Evolutionary conservation across 2,329 filamentous ascomycete species (phyloP).

Genomic region (Epichloe elymi): DNA sequence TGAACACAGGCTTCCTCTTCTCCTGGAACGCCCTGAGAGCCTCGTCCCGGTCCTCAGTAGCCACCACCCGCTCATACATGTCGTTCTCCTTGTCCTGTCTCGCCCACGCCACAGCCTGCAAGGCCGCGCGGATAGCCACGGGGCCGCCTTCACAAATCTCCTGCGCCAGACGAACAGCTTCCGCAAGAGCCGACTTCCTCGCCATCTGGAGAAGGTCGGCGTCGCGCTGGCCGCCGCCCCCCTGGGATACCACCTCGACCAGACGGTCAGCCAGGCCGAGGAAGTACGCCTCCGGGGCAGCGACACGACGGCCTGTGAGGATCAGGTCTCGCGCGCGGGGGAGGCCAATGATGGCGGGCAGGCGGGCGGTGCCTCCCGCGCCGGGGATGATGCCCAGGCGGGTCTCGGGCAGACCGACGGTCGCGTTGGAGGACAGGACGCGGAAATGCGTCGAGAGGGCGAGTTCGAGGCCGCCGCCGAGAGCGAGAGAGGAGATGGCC

Average conservation of each 20-base stretch:
- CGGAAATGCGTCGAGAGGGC: conserved; percentile 83
- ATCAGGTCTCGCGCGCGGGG: conserved; percentile 77
- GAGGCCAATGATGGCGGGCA: conserved; percentile 69
- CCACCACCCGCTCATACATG: conserved; percentile 74
- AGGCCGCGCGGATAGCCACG: conserved; percentile 63
- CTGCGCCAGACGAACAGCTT: conserved; percentile 64
- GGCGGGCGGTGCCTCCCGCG: conserved; percentile 80
- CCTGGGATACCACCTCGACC: conserved; percentile 55
- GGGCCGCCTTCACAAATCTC: conserved; percentile 88
- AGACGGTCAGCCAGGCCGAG: conserved; percentile 82
- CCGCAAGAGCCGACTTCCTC: conserved; percentile 54
- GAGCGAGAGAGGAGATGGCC: conserved; percentile 71
- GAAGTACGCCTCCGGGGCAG: conserved; percentile 78
- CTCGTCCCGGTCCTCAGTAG: conserved; percentile 77
- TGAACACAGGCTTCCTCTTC: conserved; percentile 47
- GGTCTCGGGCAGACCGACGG: conserved; percentile 80
- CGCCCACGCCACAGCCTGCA: conserved; percentile 64
- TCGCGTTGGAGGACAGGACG: conserved; percentile 66
- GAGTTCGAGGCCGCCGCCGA: conserved; percentile 88
- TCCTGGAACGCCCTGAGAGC: conserved; percentile 71
- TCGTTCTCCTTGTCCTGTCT: conserved; percentile 69
- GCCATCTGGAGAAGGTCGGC: conserved; percentile 40
- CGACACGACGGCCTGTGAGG: conserved; percentile 76
- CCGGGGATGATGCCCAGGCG: conserved; percentile 88
- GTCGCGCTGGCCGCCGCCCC: conserved; percentile 32